phyloP scores from a whole-genome alignment of 129 eudicot genomes.

The Centaurea solstitialis region DNA sequence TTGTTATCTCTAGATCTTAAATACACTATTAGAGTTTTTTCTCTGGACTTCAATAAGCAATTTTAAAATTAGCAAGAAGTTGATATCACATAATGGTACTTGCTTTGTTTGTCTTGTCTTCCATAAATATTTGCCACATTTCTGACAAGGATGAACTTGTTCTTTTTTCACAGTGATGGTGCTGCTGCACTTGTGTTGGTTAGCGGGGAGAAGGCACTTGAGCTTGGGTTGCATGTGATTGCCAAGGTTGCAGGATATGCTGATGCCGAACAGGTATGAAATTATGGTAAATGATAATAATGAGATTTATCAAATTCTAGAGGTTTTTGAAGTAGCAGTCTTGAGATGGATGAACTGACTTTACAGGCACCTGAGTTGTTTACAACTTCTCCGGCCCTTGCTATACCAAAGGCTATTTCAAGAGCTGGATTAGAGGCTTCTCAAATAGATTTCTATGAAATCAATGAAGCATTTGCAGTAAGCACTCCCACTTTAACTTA shows the following conservation, averaged over 20 bases:
- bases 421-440: constrained; percentile 81
- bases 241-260: constrained; percentile 83
- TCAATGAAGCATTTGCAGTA: constrained; percentile 95
- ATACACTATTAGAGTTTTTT: neutral
- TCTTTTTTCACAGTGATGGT: constrained; percentile 63
- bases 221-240: constrained; percentile 72
- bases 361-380: constrained; percentile 82
- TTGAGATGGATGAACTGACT: constrained; percentile 13
- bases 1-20: neutral
- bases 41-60: neutral
- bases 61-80: too few relatives aligned
- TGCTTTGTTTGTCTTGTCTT: neutral
- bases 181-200: constrained; percentile 87
- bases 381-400: constrained; percentile 89
- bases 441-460: constrained; percentile 82
- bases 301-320: neutral
- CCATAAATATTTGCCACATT: neutral
- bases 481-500: constrained; percentile 14
- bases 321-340: neutral
- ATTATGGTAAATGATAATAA: neutral
- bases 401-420: constrained; percentile 86
- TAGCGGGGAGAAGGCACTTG: constrained; percentile 71
- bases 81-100: neutral
- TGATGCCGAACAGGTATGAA: constrained; percentile 88
- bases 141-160: constrained; percentile 2